Evolutionary conservation across 2,329 filamentous ascomycete species (phyloP).

Genomic region (Talaromyces sp.): DNA sequence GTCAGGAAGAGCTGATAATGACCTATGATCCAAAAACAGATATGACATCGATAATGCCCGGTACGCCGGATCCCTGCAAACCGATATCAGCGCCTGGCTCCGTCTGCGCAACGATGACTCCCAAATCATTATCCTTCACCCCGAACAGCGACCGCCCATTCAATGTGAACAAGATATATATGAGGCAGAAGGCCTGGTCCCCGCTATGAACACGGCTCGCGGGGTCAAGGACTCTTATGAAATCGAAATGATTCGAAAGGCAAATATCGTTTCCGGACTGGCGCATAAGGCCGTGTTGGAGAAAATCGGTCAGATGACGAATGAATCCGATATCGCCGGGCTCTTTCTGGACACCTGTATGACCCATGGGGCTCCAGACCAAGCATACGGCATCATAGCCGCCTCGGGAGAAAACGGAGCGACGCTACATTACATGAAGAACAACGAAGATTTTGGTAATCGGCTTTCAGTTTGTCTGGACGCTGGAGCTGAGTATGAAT

Average conservation of each 20-base stretch:
- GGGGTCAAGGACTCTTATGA: slow-evolving; percentile 72
- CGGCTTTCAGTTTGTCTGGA: slow-evolving; percentile 81
- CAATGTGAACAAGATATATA: slow-evolving; percentile 20
- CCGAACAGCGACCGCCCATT: slow-evolving; percentile 28
- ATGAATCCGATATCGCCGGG: slow-evolving; percentile 79
- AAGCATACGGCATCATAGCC: slow-evolving; percentile 83
- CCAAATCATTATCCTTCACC: slow-evolving; percentile 36
- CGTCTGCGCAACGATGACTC: slow-evolving; percentile 21
- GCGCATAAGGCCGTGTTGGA: slow-evolving; percentile 62
- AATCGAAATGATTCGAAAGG: slow-evolving; percentile 65
- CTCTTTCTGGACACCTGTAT: slow-evolving; percentile 73
- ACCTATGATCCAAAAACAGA: slow-evolving; percentile 20
- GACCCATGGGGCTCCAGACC: slow-evolving; percentile 68
- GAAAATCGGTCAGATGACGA: slow-evolving; percentile 58
- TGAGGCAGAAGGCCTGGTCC: slow-evolving; percentile 27
- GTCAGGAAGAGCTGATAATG: neutral
- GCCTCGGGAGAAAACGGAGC: slow-evolving; percentile 74
- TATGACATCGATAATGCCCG: slow-evolving; percentile 69
- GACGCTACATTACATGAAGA: slow-evolving; percentile 82
- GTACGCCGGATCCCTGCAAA: slow-evolving; percentile 48
- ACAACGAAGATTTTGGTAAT: slow-evolving; percentile 62
- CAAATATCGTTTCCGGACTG: slow-evolving; percentile 63
- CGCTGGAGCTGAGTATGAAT: slow-evolving; percentile 70
- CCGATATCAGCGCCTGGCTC: slow-evolving; percentile 46
- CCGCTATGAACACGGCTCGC: slow-evolving; percentile 62